Base-by-base conservation (phyloP, 495 filamentous ascomycete genomes). In the Astrothelium subdiscretum region DNA sequence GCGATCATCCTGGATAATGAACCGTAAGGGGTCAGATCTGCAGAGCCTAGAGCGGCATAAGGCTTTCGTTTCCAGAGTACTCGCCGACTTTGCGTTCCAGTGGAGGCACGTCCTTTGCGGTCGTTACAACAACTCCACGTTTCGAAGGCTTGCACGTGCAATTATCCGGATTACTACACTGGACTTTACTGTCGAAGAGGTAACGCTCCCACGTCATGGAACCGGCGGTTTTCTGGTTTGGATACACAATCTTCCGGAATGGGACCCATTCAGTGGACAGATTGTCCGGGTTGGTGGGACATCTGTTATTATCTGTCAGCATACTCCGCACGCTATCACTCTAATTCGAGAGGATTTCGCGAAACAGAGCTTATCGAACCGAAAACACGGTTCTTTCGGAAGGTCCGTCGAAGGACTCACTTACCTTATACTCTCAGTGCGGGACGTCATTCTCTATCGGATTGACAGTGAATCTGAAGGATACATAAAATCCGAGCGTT, bases 401-500 rank as follows among this genome's bases (percentile, higher is more conserved):
- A 2, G 42, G 32, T 5, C 43, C 32, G 57, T 58, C n/a, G 61
- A 48, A 61, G 42, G 20, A 52, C 32, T 67, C 31, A 67, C 65
- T 64, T 67, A 67, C 52, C 65, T 67, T n/a, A 64, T 67, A 67
- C 62, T 64, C 52, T 67, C 61, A 18, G 65, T 67, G 60, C 48
- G 31, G 65, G 65, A 64, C 58, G 2, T 63, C 43, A 67, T 63
- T 31, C 62, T 67, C 24, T 67, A 62, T 64, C 61, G 62, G 62
- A 67, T 61, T 20, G 61, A 63, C 31, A 61, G 44, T 26, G 48
- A 62, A 0, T 5, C 29, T 29, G 58, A 63, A 67, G 61, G 59
- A 64, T 67, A 64, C 40, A 67, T 42, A 18, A 35, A 67, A 64
- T 52, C 58, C 32, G 35, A 61, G 48, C 62, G 62, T 62, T 62